Evolutionary conservation across 2,329 filamentous ascomycete genomes (phyloP).

Genomic region (Aspergillus neoniger): DNA sequence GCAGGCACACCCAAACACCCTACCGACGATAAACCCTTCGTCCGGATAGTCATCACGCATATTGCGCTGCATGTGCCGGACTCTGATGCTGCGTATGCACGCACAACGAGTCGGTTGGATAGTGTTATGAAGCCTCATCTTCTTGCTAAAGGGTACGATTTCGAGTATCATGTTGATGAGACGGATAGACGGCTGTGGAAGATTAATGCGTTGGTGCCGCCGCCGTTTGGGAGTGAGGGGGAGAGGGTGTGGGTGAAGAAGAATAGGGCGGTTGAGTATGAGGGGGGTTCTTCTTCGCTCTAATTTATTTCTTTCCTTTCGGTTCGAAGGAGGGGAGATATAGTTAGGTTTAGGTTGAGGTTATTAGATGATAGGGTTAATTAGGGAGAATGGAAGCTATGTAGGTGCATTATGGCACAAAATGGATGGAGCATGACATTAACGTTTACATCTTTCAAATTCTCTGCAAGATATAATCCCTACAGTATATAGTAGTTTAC

Average conservation of each 20-base stretch:
- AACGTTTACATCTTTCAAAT: too few species aligned
- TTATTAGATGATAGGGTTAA: neutral
- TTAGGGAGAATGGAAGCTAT: neutral
- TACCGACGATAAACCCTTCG: constrained; percentile 15
- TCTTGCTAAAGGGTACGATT: constrained; percentile 22
- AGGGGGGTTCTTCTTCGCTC: neutral
- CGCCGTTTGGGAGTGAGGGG: constrained; percentile 10
- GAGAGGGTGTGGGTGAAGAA: constrained; percentile 8
- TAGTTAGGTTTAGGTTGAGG: neutral
- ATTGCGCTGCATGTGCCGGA: constrained; percentile 19
- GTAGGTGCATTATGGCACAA: too few species aligned
- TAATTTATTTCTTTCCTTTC: too few species aligned
- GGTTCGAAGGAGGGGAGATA: neutral
- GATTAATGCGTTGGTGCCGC: constrained; percentile 26
- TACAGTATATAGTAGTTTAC: too few species aligned
- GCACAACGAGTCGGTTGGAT: constrained; percentile 15
- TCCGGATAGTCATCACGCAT: constrained; percentile 24
- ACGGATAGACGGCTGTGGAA: constrained; percentile 27
- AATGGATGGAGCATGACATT: too few species aligned
- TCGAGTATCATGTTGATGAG: constrained; percentile 27
- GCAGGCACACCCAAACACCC: neutral
- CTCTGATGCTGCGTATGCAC: constrained; percentile 2
- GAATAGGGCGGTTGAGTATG: neutral
- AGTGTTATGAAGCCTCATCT: constrained; percentile 20
- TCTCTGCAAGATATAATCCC: too few species aligned